Evolutionary conservation across 129 eudicot species (phyloP), one percentile per base, ranked within the genome.

Genomic region (Flaveria trinervia): DNA sequence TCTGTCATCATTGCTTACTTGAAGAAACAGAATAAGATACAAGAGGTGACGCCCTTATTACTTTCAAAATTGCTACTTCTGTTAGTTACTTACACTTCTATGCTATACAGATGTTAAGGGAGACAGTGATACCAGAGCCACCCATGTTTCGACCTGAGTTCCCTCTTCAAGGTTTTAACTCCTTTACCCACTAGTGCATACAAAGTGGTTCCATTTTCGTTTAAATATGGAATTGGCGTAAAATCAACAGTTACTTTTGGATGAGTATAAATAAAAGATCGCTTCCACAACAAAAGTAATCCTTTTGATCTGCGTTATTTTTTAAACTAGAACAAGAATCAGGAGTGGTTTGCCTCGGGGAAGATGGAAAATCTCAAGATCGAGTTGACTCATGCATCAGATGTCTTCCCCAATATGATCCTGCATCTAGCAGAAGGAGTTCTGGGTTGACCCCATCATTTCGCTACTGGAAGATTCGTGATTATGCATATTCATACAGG

Each of bases 81-180:
- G 52, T 28, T 57, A 49, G 33, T 48, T 16, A 65, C 36, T 54
- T 22, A 18, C 68, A 48, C 54, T 54, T 73, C 22, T 28, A 69
- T 57, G 11, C 68, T 70, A 74, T 5, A 30, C 91, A 92, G 98
- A 72, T 93, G 72, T 77, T 90, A 83, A 84, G 80, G 84, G 85
- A 87, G 61, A 88, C 95, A 66, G 91, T 87, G 72, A 93, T 93
- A 86, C 98, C 98, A 23, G 98, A 93, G 81, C 56, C 83, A 62
- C 97, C 97, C 2, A 90, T 93, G 97, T 93, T 86, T 69, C 80
- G 78, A 74, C 98, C 97, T 13, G 95, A 90, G 82, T 93, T 83
- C 68, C 95, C 96, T 82, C 89, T 90, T 75, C 98, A 90, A 90
- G 98, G 97, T 93, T 69, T 30, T 17, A 59, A 44, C n/a, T 23